Evolutionary conservation across 2,329 filamentous ascomycete genomes (phyloP).

Genomic region (Colletotrichum abscissum): DNA sequence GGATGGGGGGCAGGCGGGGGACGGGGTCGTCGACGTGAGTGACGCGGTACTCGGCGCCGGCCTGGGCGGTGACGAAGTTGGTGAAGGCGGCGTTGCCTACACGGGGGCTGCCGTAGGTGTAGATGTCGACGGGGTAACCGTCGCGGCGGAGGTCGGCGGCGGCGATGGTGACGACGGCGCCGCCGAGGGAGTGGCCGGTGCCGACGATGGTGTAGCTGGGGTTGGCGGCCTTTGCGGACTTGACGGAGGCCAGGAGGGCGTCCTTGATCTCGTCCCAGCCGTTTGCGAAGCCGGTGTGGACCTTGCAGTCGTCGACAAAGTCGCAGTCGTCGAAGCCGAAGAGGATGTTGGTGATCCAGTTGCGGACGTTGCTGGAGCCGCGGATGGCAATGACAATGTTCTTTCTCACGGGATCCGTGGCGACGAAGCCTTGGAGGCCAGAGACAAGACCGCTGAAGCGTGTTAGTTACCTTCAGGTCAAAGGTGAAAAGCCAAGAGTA

Average conservation of each 20-base stretch:
- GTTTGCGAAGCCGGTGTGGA: conserved; percentile 69
- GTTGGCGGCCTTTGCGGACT: conserved; percentile 54
- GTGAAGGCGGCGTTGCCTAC: conserved; percentile 69
- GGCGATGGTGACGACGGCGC: conserved; percentile 70
- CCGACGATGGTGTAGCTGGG: conserved; percentile 65
- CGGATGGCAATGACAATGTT: conserved; percentile 71
- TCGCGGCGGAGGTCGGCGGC: conserved; percentile 64
- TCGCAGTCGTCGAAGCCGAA: conserved; percentile 46
- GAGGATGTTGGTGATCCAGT: conserved; percentile 69
- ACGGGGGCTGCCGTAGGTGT: conserved; percentile 75
- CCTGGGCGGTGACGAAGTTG: conserved; percentile 63
- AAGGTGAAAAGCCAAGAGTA: conserved; percentile 21
- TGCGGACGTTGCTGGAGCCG: conserved; percentile 67
- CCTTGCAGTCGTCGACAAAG: conserved; percentile 57
- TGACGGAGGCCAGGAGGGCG: conserved; percentile 55
- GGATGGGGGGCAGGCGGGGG: conserved; percentile 71
- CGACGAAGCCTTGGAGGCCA: conserved; percentile 63
- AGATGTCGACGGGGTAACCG: conserved; percentile 64
- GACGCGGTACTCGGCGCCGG: conserved; percentile 68
- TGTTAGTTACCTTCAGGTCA: background rate
- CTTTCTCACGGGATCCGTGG: conserved; percentile 57
- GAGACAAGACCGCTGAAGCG: conserved; percentile 50
- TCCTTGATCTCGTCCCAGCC: conserved; percentile 66
- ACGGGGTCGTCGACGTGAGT: conserved; percentile 77
- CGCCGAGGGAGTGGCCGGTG: conserved; percentile 79